Evolutionary conservation across 2,329 filamentous ascomycete species (phyloP).

Genomic region (Aspergillus proliferans): DNA sequence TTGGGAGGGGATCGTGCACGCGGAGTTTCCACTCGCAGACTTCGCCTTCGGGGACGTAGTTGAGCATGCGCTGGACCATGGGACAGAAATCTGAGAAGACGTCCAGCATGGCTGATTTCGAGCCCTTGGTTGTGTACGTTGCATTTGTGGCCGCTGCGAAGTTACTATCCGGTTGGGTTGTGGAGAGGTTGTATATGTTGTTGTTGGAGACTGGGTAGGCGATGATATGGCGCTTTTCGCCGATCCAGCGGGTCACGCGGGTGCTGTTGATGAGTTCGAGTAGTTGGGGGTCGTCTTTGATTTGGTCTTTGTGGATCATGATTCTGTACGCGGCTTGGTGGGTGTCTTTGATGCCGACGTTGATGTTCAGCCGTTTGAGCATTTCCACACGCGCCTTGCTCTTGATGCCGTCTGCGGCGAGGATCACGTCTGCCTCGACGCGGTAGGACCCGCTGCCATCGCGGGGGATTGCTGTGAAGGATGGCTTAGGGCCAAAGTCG

Average conservation of each 20-base stretch:
- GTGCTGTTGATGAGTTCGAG: conserved; percentile 52
- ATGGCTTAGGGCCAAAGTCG: conserved; percentile 54
- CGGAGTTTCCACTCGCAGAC: conserved; percentile 61
- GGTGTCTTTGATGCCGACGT: conserved; percentile 41
- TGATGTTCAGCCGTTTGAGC: conserved; percentile 28
- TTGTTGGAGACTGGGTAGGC: conserved; percentile 58
- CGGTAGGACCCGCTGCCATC: conserved; percentile 47
- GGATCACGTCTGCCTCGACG: conserved; percentile 43
- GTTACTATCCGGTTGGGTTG: conserved; percentile 54
- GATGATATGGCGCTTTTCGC: conserved; percentile 59
- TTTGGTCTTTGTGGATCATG: conserved; percentile 42
- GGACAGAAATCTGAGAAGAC: conserved; percentile 57
- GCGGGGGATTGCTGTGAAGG: conserved; percentile 55
- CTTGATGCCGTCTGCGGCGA: conserved; percentile 51
- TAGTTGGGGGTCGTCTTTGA: conserved; percentile 45
- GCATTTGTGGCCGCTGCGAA: conserved; percentile 52
- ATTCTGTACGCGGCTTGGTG: conserved; percentile 50
- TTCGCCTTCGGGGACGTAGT: conserved; percentile 56
- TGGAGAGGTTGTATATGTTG: conserved; percentile 61
- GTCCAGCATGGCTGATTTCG: conserved; percentile 53
- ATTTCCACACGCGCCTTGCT: conserved; percentile 40
- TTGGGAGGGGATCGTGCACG: conserved; percentile 55
- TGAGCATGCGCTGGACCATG: conserved; percentile 54
- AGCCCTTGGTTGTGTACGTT: conserved; percentile 57
- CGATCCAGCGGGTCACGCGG: conserved; percentile 57